These are phyloP conservation scores for Boletellus ananas DNA, from an alignment of 768 basidiomycete species.

Conservation along the genomic window DNA sequence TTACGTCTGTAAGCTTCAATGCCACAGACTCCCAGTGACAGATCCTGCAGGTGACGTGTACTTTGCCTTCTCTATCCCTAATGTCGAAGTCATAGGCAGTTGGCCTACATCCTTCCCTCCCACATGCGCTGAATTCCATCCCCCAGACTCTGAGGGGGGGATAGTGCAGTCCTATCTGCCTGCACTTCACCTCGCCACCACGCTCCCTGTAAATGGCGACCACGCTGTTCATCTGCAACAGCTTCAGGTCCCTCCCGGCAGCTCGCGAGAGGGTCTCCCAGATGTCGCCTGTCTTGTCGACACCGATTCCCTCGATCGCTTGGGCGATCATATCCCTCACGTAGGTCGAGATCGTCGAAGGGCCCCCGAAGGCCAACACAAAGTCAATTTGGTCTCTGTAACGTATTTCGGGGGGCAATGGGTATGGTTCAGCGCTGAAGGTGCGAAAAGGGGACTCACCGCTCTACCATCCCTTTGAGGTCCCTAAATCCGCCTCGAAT, in stretches of 20 bases:
- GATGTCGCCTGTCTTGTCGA: neutral
- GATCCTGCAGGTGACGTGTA: neutral
- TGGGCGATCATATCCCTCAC: neutral
- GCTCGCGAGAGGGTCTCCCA: neutral
- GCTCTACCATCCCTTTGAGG: too few species aligned
- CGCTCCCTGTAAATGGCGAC: neutral
- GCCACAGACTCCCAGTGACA: neutral
- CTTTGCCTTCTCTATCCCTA: neutral
- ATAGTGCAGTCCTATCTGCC: slow-evolving; percentile 43
- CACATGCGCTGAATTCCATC: neutral
- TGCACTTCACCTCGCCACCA: slow-evolving; percentile 14
- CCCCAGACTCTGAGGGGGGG: slow-evolving; percentile 32
- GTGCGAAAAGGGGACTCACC: neutral
- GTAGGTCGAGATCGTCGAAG: neutral
- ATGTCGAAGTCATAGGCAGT: neutral
- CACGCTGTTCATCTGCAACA: neutral
- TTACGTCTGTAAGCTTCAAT: neutral
- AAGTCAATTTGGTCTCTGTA: neutral
- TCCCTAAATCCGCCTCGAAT: too few species aligned
- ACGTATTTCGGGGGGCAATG: too few species aligned
- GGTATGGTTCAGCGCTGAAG: neutral
- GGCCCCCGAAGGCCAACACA: neutral
- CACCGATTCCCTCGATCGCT: neutral
- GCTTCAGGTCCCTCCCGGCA: neutral
- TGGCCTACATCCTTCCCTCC: neutral